Evolutionary conservation across 768 basidiomycete genomes (phyloP), one percentile per base, ranked within the genome.

Genomic region (Russula vinacea): DNA sequence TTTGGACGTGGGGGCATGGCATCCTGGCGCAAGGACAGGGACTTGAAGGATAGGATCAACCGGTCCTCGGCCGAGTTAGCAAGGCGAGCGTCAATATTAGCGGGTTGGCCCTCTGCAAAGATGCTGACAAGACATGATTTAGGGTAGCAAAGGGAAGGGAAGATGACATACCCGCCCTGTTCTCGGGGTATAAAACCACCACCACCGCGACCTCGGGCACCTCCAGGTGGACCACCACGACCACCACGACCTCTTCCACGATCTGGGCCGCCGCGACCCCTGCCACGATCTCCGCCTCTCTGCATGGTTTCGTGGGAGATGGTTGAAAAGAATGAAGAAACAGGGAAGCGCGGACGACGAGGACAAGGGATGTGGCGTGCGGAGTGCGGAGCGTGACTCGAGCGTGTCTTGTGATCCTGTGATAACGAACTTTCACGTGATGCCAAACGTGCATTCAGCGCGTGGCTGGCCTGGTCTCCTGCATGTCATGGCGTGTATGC

Each of bases 1-100:
- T 75, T 77, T 22, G 82, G 82, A 33, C 82, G 80, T n/a, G 73
- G 66, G 32, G 83, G 83, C 65, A 82, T 76, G 33, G 75, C 72
- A 17, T 66, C 70, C 32, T 71, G 66, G 16, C 65, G 58, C 16
- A 78, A 60, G 24, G 72, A 71, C 37, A 74, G 57, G 9, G 67
- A 69, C 13, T 69, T 74, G 50, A 77, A 76, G 35, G 69, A 70
- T 56, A 72, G 70, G n/a, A 84, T 72, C 4, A 83, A 75, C 5
- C 74, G 70, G 55, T 82, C 78, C 70, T 81, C 78, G 10, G 64
- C 59, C 1, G 78, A 78, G 64, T 73, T 64, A 57, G 79, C 76
- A 39, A 75, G 73, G 74, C 90, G 89, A 51, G 76, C 74, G 63
- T 84, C 80, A 47, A 92, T 73, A 16, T 81, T 77, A 67, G 70